A percentile compares a stretch with the other conserved stretches of the same genome.
Conservation (phyloP, 192 early-diverging fungal species). For the Paraglomus brasilianum region DNA sequence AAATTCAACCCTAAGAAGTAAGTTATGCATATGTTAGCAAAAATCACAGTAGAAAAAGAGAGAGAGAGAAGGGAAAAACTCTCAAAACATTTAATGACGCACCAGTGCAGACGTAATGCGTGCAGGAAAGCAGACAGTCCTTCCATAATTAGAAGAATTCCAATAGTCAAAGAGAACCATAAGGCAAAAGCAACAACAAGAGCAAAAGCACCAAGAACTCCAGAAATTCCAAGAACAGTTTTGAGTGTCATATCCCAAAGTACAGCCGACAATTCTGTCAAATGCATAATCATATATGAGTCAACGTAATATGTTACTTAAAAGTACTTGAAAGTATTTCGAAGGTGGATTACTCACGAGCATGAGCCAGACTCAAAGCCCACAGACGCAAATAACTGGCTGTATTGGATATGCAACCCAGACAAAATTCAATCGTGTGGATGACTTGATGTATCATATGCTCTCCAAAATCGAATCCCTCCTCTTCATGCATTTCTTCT, state of each 20-base stretch:
- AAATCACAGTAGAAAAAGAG: slow-evolving; percentile 6
- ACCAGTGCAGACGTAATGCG: slow-evolving; percentile 94
- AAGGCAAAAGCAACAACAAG: slow-evolving; percentile 77
- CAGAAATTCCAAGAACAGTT: slow-evolving; percentile 49
- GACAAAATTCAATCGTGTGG: slow-evolving; percentile 98
- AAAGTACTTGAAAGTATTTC: slow-evolving; percentile 3
- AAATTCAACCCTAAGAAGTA: slow-evolving; percentile 78
- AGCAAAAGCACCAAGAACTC: slow-evolving; percentile 61
- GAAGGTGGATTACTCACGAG: slow-evolving; percentile 57
- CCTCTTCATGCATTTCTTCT: slow-evolving; percentile 61
- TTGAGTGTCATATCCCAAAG: slow-evolving; percentile 91
- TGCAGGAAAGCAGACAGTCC: slow-evolving; percentile 93
- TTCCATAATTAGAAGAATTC: slow-evolving; percentile 87
- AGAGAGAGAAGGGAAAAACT: slow-evolving; percentile 76
- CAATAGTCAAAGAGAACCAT: slow-evolving; percentile 87
- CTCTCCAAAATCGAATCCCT: slow-evolving; percentile 93
- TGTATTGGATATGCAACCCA: slow-evolving; percentile 96
- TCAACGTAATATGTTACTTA: slow-evolving; percentile 1
- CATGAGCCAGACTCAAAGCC: slow-evolving; percentile 97
- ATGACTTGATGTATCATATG: slow-evolving; percentile 96
- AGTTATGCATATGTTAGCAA: slow-evolving; percentile 1
- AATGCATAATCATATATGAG: slow-evolving; percentile 1
- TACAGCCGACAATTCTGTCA: slow-evolving; percentile 87
- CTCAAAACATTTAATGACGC: slow-evolving; percentile 49
- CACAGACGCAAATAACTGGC: slow-evolving; percentile 98